Evolutionary conservation across 768 basidiomycete species (phyloP).

Genomic region (Trametes coccinea): DNA sequence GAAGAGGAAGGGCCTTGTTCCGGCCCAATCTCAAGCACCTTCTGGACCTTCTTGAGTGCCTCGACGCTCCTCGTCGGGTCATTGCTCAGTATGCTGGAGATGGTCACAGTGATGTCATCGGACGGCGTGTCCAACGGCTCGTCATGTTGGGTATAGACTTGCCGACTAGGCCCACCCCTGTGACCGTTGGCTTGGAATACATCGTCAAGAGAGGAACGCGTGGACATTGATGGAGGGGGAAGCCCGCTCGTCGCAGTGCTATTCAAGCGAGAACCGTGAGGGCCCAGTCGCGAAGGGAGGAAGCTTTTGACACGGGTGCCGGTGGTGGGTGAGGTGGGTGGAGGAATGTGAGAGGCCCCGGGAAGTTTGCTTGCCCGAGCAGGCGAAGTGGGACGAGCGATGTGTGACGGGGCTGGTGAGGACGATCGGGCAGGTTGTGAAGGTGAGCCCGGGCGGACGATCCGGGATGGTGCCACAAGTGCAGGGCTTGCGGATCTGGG

Average conservation of each 20-base stretch:
- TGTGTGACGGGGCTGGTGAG: slow-evolving; percentile 36
- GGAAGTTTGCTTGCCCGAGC: slow-evolving; percentile 15
- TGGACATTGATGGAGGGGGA: slow-evolving; percentile 7
- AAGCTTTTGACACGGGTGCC: slow-evolving; percentile 62
- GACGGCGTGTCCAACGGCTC: slow-evolving; percentile 36
- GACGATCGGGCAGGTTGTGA: slow-evolving; percentile 44
- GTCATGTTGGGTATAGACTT: slow-evolving; percentile 26
- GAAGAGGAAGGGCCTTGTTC: slow-evolving; percentile 69
- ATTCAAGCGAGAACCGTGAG: slow-evolving; percentile 55
- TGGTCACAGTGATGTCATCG: slow-evolving; percentile 73
- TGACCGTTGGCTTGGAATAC: slow-evolving; percentile 18
- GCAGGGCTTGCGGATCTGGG: slow-evolving; percentile 53
- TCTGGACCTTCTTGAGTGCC: slow-evolving; percentile 90
- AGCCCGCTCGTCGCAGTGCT: slow-evolving; percentile 13
- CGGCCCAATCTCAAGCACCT: slow-evolving; percentile 74
- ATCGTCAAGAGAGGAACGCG: slow-evolving; percentile 14
- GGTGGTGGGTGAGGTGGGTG: slow-evolving; percentile 38
- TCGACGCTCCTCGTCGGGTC: slow-evolving; percentile 88
- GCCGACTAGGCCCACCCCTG: not conserved
- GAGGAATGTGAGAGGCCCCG: slow-evolving; percentile 32
- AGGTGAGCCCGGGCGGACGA: slow-evolving; percentile 46
- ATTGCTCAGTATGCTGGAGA: slow-evolving; percentile 86
- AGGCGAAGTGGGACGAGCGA: slow-evolving; percentile 17
- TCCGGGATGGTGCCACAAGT: slow-evolving; percentile 38
- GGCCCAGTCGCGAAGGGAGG: slow-evolving; percentile 73